phyloP scores from a whole-genome alignment of 1,139 yeast genomes.

The Schwanniomyces etchellsii region DNA sequence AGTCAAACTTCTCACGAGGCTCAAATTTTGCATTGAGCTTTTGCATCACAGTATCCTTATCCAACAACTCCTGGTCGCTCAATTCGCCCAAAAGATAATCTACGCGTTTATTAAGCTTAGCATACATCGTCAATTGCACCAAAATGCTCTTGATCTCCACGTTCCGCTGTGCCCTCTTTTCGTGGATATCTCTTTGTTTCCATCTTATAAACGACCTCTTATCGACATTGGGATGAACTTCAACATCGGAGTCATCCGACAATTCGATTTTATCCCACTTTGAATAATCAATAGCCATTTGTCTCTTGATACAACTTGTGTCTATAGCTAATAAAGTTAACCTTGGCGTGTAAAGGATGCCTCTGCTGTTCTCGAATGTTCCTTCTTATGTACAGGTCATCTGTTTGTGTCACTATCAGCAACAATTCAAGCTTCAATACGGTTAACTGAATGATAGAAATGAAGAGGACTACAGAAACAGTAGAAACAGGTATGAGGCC shows the following conservation, averaged over 20 bases:
- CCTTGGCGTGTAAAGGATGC: too few species aligned
- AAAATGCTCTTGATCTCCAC: constrained; percentile 68
- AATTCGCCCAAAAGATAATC: constrained; percentile 49
- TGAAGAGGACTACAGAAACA: too few species aligned
- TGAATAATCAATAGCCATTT: constrained; percentile 84
- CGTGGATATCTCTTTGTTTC: constrained; percentile 98
- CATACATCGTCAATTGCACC: constrained; percentile 72
- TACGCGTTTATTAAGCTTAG: constrained; percentile 65
- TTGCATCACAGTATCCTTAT: constrained; percentile 32
- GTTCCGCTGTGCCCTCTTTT: constrained; percentile 78
- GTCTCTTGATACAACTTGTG: constrained; percentile 4
- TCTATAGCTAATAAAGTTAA: too few species aligned
- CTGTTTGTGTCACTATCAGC: too few species aligned
- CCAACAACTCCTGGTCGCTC: constrained; percentile 35
- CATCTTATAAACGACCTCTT: constrained; percentile 86
- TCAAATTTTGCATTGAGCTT: constrained; percentile 50
- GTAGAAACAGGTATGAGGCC: too few species aligned
- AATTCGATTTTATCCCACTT: constrained; percentile 97
- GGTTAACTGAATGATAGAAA: too few species aligned
- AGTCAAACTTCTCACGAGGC: constrained; percentile 47
- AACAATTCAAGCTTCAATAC: too few species aligned
- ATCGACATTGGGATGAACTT: constrained; percentile 98
- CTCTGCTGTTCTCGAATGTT: too few species aligned
- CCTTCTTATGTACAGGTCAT: too few species aligned
- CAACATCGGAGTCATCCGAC: constrained; percentile 93